Conservation (phyloP, 345 rosid species). For the Euclidium syriacum region DNA sequence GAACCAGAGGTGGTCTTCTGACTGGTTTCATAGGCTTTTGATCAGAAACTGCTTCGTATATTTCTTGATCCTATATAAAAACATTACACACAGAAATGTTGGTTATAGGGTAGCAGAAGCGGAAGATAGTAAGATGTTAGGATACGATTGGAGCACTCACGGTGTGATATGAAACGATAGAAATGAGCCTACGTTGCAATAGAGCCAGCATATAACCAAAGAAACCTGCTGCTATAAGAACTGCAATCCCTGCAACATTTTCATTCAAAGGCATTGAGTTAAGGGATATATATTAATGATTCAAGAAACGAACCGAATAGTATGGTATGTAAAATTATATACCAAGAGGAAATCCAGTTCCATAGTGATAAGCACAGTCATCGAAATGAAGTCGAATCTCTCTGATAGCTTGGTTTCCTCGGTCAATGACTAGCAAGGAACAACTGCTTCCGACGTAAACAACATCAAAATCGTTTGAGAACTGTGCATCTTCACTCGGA, state of each 20-base stretch:
- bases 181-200: constrained; percentile 67
- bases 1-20: constrained; percentile 82
- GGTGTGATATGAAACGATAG: constrained; percentile 49
- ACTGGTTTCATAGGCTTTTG: constrained; percentile 51
- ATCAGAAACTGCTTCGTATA: constrained; percentile 25
- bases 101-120: not conserved
- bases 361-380: constrained; percentile 93
- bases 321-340: constrained; percentile 2
- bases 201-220: constrained; percentile 94
- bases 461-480: constrained; percentile 92
- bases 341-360: constrained; percentile 91
- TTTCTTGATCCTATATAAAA: constrained; percentile 43
- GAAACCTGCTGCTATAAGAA: constrained; percentile 84
- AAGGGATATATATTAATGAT: not conserved
- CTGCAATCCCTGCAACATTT: constrained; percentile 58
- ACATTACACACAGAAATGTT: not conserved
- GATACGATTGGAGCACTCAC: constrained; percentile 39
- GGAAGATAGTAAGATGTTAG: not conserved
- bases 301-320: not conserved
- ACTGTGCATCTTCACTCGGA: constrained; percentile 95
- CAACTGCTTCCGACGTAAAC: constrained; percentile 94
- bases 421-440: constrained; percentile 83
- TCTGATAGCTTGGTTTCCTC: constrained; percentile 89
- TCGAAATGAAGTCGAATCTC: constrained; percentile 98
- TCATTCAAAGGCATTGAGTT: not conserved